Conservation (phyloP, 306 rosid species). For the Malus domestica region DNA sequence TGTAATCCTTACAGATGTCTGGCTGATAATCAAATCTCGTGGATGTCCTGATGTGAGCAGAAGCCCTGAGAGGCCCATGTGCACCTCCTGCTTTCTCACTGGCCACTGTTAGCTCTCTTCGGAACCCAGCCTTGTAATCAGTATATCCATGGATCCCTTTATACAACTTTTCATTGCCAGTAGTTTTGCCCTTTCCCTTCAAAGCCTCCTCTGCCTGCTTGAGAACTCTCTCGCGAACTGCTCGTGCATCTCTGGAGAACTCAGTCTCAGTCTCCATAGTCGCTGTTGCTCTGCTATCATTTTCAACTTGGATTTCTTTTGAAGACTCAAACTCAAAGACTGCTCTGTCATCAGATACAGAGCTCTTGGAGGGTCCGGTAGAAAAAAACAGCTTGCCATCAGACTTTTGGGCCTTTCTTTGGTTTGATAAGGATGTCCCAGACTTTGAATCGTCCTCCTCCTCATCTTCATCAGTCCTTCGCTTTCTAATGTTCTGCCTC, state of each 20-base stretch:
- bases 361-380: slow-evolving; percentile 24
- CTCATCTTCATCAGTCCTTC: slow-evolving; percentile 29
- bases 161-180: slow-evolving; percentile 49
- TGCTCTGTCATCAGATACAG: slow-evolving; percentile 6
- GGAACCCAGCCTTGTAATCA: slow-evolving; percentile 75
- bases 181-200: slow-evolving; percentile 41
- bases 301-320: slow-evolving; percentile 65
- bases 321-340: slow-evolving; percentile 49
- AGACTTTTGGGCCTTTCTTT: slow-evolving; percentile 27
- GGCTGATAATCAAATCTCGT: slow-evolving; percentile 88
- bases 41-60: slow-evolving; percentile 77
- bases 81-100: slow-evolving; percentile 82
- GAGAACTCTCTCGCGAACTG: slow-evolving; percentile 69
- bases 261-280: slow-evolving; percentile 82
- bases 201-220: slow-evolving; percentile 56
- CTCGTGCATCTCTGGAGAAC: slow-evolving; percentile 65
- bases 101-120: slow-evolving; percentile 69
- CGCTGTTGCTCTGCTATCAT: slow-evolving; percentile 72
- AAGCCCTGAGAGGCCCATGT: slow-evolving; percentile 87
- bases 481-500: slow-evolving; percentile 37
- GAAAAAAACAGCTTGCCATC: slow-evolving; percentile 33
- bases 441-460: slow-evolving; percentile 21
- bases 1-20: slow-evolving; percentile 83
- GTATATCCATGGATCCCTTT: slow-evolving; percentile 63
- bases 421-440: slow-evolving; percentile 17